Base-by-base conservation (phyloP, 1,284 basidiomycete species). In the Peniophora sp. region DNA sequence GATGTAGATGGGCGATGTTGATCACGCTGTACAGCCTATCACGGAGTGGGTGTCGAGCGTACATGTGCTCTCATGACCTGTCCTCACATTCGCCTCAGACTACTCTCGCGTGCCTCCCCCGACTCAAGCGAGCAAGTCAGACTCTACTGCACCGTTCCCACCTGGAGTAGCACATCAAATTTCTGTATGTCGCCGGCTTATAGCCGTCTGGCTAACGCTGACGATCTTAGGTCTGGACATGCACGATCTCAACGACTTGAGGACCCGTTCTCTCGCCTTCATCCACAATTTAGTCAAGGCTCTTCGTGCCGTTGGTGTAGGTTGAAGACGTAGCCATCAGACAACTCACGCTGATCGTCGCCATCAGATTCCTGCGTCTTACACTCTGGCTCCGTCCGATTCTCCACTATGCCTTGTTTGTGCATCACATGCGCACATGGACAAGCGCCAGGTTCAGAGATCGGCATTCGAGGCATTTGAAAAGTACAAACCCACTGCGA, bases 161-260 rank as follows among this genome's bases (percentile, higher is more conserved):
- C 81, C 24, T 81, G 78, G 73, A 76, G 71, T 47, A 67, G 76
- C 8, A 72, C 76, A 23, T 76, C 76, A 15, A 74, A 79, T 56
- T 73, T 71, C 49, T 83, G 83, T 83, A 59, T 54, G 77, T 65
- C 51, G 39, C 15, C 41, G 41, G 32, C n/a, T n/a, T 47, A 34
- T 39, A 45, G 34, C 44, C 42, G 17, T n/a, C n/a, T 50, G 34
- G 36, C 49, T 42, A 22, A 35, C 2, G 41, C 50, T 39, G 51
- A 46, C 47, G 27, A 41, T 48, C 32, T 20, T 42, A 85, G 83
- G 73, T 59, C 63, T 76, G 55, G 83, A 85, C 63, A 69, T 88
- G 49, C 70, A 88, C 64, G 76, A 88, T 70, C 70, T 88, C 58
- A 68, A 83, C 57, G 74, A 86, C 60, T 63, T 87, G 57, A 72